Evolutionary conservation across 2,329 filamentous ascomycete genomes (phyloP), one percentile per base, ranked within the genome.

Genomic region (Alternaria panax): DNA sequence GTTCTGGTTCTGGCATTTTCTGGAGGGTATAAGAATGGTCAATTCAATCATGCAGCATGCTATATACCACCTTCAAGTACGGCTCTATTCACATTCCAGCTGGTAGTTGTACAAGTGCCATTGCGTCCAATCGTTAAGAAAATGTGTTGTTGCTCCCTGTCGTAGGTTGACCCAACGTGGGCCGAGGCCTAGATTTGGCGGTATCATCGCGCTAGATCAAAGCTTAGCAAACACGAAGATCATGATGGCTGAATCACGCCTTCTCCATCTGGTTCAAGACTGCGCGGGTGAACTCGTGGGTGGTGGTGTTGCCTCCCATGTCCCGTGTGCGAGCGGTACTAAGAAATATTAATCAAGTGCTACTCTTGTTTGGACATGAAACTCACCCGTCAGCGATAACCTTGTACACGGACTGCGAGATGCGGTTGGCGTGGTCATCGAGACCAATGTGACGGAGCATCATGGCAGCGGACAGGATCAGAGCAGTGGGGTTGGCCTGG

Each of bases 341-440:
- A 76, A 18, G 30, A 22, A 20, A 7, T 48, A 67, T 82, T 76
- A 81, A 75, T 51, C 54, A 14, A 11, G 14, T 22, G 4, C 16
- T 38, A 30, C 50, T 43, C 38, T 7, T 22, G 25, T 5, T 1
- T 38, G 14, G 5, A 43, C 20, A 6, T 36, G 3, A 24, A 42
- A 68, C 90, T 83, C 84, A 95, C 92, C 92, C 93, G 77, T 97
- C 92, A 71, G 90, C 90, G 78, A 99, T 98, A 59, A 90, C 88
- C 78, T 88, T 87, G 77, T 90, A 90, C 46, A 90, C 87, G 69
- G 91, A 90, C 86, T 94, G 94, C 80, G 92, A 96, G 82, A 98
- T 97, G 79, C 95, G 90, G 88, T 97, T 97, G 76, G 95, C 95
- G 80, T 99, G 95, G 80, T 98, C 93, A 78, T 99, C 94, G 51